These are phyloP conservation scores for Thalassia testudinum DNA, from an alignment of 116 monocot species.

Conservation along the genomic window DNA sequence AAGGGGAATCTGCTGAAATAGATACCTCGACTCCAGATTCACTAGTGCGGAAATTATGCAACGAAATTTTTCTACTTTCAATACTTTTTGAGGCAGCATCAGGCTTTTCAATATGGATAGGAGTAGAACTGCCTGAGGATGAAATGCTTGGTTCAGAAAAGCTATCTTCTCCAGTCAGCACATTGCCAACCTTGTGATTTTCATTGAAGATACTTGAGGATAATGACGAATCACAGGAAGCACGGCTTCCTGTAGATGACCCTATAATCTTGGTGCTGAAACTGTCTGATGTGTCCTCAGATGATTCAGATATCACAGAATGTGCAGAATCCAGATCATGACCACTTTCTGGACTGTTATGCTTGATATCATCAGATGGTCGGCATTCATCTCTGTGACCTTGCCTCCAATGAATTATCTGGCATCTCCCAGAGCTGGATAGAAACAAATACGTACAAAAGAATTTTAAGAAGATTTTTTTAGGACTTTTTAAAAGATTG, in stretches of 20 bases:
- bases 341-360: slow-evolving; percentile 7
- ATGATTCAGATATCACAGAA: slow-evolving; percentile 6
- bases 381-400: slow-evolving; percentile 80
- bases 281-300: slow-evolving; percentile 1
- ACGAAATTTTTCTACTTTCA: background rate
- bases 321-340: slow-evolving; percentile 5
- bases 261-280: slow-evolving; percentile 4
- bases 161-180: slow-evolving; percentile 1
- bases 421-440: slow-evolving; percentile 85
- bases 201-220: slow-evolving; percentile 2
- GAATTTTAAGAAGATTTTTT: too few relatives aligned
- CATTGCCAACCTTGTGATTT: slow-evolving; percentile 4
- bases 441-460: background rate
- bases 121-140: slow-evolving; percentile 10
- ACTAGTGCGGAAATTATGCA: too few relatives aligned
- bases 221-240: slow-evolving; percentile 10
- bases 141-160: slow-evolving; percentile 6
- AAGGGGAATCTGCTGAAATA: too few relatives aligned
- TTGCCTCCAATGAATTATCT: slow-evolving; percentile 82
- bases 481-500: too few relatives aligned
- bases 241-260: background rate
- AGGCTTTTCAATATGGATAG: slow-evolving; percentile 1
- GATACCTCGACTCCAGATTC: too few relatives aligned
- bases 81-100: slow-evolving; percentile 3
- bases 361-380: slow-evolving; percentile 12